Evolutionary conservation across 257 asterid genomes (phyloP), one percentile per base, ranked within the genome.

Genomic region (Gentiana dahurica): DNA sequence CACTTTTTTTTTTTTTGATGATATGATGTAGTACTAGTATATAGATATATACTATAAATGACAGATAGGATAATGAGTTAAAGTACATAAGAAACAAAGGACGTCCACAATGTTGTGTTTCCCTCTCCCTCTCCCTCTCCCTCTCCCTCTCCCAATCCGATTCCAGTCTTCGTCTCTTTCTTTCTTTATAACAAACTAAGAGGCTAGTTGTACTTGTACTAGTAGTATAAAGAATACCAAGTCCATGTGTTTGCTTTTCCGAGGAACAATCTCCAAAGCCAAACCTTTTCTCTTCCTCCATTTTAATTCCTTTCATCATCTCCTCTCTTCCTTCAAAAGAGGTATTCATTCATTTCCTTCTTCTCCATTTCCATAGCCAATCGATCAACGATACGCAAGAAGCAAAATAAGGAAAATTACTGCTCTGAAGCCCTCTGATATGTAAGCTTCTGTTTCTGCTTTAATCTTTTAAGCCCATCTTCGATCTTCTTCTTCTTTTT

Each of bases 161-260:
- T 46, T 51, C 51, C 11, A 24, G 24, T 24, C 24, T 24, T 24
- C 24, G 24, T 24, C 24, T 24, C 24, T 24, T 24, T 15, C 24
- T 15, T 15, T 24, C 24, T 24, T 24, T 24, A 24, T 24, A 24
- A 24, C 24, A 24, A 24, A 24, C 24, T 24, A 24, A 24, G 24
- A 24, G 24, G 24, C 24, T 24, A 24, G 24, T 24, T 24, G 24
- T 24, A 24, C 24, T 24, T 24, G 24, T 24, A 24, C 24, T 24
- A 24, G 24, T 24, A 24, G 24, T 12, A 58, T 57, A 36, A 12
- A 10, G 47, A 57, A 24, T 24, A 38, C 46, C 66, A 58, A 15
- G 35, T 50, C 36, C 12, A 38, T 36, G 66, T 45, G 46, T 70
- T 65, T 59, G 67, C 50, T 71, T 74, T 71, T 61, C 78, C 81